phyloP scores from a whole-genome alignment of 352 stramenopile species.

The Detonula confervacea region DNA sequence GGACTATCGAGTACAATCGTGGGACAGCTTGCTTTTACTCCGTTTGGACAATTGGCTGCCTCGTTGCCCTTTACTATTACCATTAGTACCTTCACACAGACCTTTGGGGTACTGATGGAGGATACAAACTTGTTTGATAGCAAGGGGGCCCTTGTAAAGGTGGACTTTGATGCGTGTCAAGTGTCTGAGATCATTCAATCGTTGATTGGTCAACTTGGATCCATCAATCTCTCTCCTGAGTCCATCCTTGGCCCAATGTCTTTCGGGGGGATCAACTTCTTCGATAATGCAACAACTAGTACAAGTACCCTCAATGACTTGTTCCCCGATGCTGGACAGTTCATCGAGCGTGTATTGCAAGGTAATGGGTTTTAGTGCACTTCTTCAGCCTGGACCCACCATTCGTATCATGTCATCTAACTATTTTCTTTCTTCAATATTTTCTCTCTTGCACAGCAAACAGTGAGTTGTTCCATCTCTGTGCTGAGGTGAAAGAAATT shows the following conservation, averaged over 20 bases:
- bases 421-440: too few species aligned
- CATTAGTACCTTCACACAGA: conserved; percentile 11
- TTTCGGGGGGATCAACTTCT: not conserved
- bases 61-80: conserved; percentile 24
- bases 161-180: conserved; percentile 41
- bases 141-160: conserved; percentile 6
- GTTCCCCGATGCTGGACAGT: conserved; percentile 29
- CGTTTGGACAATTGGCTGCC: conserved; percentile 23
- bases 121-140: conserved; percentile 45
- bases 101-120: conserved; percentile 25
- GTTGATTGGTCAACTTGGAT: conserved; percentile 38
- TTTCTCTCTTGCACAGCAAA: conserved; percentile 14
- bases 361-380: conserved; percentile 5
- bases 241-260: conserved; percentile 24
- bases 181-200: conserved; percentile 16
- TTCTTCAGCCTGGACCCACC: too few species aligned
- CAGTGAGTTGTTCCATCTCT: conserved; percentile 48
- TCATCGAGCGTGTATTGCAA: conserved; percentile 36
- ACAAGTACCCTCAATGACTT: conserved; percentile 19
- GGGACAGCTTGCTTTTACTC: conserved; percentile 23
- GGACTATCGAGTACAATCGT: conserved; percentile 12
- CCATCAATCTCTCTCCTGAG: conserved; percentile 24
- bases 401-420: not conserved
- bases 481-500: conserved; percentile 10
- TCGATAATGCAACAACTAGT: not conserved